Evolutionary conservation across 495 filamentous ascomycete genomes (phyloP), one percentile per base, ranked within the genome.

Genomic region (Trichoderma orchidacearum): DNA sequence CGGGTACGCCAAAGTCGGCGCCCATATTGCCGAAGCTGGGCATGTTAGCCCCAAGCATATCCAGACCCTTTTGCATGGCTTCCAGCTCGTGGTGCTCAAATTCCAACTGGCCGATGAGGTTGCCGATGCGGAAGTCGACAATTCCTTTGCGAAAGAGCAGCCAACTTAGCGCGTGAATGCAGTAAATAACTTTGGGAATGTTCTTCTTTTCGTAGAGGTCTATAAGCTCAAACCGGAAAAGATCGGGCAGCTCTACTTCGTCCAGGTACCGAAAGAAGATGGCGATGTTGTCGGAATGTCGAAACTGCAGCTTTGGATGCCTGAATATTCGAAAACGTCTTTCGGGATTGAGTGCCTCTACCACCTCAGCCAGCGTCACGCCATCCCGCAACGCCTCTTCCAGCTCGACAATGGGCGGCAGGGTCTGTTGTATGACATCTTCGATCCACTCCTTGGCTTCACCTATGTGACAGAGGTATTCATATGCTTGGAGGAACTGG

Each of bases 181-280:
- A 96, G 70, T 99, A 93, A 59, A 99, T 97, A 63, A 96, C 94
- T 70, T 96, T 99, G 0, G 94, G 94, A 5, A 97, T 91, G 63
- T 99, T 99, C 70, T 99, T 99, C 75, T 97, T 99, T 68, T 99
- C 95, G 74, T 99, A 99, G 31, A 99, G 72, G 66, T 99, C 94
- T 34, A 96, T 96, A 8, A 96, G 79, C 69, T 99, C 94, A 70
- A 99, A 99, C 59, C 91, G 82, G 68, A 99, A 99, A n/a, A 99
- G 80, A 57, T 99, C 94, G 1, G 94, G 94, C 8, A 99, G 72
- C 62, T 96, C 87, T n/a, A 96, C 80, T 59, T 96, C 87, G 62
- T 90, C 87, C 0, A 99, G 78, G 60, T 92, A 96, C 50, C 84
- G 81, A 71, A 97, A 97, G 69, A 99, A 97, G 15, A 86, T 71